A percentile compares a stretch with the other conserved stretches of the same genome.
phyloP scores from a whole-genome alignment of 306 rosid species.

The Vicia sativa region DNA sequence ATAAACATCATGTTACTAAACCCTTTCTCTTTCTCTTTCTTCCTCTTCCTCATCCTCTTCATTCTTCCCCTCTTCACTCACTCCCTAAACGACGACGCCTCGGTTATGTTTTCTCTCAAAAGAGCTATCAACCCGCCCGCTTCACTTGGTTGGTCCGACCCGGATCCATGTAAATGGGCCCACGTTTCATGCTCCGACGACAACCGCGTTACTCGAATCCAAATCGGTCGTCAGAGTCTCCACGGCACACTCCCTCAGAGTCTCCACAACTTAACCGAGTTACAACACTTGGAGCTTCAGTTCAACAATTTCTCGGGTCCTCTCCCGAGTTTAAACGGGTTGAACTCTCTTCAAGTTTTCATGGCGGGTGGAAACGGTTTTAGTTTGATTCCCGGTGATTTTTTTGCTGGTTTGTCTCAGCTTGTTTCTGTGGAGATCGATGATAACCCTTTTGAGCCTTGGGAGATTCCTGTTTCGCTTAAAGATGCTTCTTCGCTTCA shows the following conservation, averaged over 20 bases:
- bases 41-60: conserved; percentile 42
- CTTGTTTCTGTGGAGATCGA: conserved; percentile 68
- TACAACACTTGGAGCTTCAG: conserved; percentile 75
- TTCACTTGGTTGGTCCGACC: conserved; percentile 66
- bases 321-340: conserved; percentile 59
- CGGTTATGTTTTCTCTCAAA: conserved; percentile 64
- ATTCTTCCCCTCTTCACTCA: neutral
- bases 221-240: conserved; percentile 59
- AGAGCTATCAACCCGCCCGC: conserved; percentile 48
- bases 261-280: conserved; percentile 53
- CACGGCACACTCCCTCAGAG: conserved; percentile 58
- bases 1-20: conserved; percentile 33
- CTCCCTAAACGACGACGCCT: conserved; percentile 58
- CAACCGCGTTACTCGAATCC: conserved; percentile 63
- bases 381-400: conserved; percentile 56
- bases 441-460: conserved; percentile 64
- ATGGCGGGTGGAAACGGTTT: conserved; percentile 59
- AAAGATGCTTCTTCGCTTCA: conserved; percentile 55
- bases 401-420: conserved; percentile 61
- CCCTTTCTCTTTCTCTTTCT: conserved; percentile 24
- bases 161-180: conserved; percentile 62
- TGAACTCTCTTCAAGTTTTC: conserved; percentile 53
- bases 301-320: conserved; percentile 80
- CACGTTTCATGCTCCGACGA: conserved; percentile 50
- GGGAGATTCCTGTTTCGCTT: conserved; percentile 68